Percentiles rank a stretch among this genome's conserved stretches.
Conservation (phyloP, 345 rosid genomes). For the Brassica nigra region DNA sequence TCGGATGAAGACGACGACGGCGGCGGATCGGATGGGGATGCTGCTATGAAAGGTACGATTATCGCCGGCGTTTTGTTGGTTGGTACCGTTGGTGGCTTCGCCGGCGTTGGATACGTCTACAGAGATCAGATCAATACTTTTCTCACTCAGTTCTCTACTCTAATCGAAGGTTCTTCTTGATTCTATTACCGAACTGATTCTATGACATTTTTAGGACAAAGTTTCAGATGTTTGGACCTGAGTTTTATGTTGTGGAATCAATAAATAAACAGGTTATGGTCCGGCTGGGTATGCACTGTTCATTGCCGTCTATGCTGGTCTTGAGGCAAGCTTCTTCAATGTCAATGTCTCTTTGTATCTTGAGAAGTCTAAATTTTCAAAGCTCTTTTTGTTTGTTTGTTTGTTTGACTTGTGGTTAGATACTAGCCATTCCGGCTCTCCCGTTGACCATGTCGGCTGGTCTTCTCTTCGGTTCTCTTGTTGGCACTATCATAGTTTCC, state of each 20-base stretch:
- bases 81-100: constrained; percentile 89
- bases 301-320: constrained; percentile 88
- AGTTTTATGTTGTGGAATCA: constrained; percentile 21
- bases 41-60: constrained; percentile 76
- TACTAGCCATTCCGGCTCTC: not conserved
- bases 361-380: not conserved
- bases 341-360: not conserved
- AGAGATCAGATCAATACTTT: constrained; percentile 81
- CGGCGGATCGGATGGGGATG: constrained; percentile 51
- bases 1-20: not conserved
- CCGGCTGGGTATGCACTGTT: constrained; percentile 94
- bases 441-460: constrained; percentile 88
- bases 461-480: constrained; percentile 84
- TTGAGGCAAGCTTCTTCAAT: constrained; percentile 62
- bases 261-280: constrained; percentile 77
- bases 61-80: constrained; percentile 82
- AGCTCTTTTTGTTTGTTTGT: no score
- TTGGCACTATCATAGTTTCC: constrained; percentile 92
- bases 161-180: constrained; percentile 66
- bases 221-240: constrained; percentile 13
- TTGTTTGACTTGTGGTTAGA: not conserved
- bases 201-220: not conserved
- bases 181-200: not conserved
- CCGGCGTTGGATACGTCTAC: constrained; percentile 67
- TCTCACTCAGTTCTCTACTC: constrained; percentile 74